These are phyloP conservation scores for Aureobasidium namibiae DNA, from an alignment of 2,329 filamentous ascomycete species.

Conservation along the genomic window DNA sequence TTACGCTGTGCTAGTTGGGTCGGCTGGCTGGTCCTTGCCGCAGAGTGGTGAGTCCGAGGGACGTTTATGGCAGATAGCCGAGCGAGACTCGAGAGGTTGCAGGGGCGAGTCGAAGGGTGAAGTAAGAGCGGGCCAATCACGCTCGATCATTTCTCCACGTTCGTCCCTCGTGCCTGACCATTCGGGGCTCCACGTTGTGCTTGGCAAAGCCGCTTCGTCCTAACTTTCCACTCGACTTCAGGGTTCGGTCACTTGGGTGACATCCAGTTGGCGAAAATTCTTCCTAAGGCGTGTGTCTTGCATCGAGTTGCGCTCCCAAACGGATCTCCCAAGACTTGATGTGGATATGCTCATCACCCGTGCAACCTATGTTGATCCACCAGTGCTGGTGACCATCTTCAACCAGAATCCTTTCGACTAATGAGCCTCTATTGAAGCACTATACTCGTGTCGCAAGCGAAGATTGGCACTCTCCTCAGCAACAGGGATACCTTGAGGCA, in stretches of 20 bases:
- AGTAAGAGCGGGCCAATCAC: background rate
- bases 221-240: background rate
- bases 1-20: background rate
- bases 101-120: background rate
- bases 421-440: background rate
- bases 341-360: slow-evolving; percentile 1
- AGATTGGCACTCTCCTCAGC: background rate
- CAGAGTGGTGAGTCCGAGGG: background rate
- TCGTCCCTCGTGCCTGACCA: background rate
- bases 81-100: background rate
- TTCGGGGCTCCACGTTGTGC: background rate
- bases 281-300: background rate
- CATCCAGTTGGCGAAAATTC: background rate
- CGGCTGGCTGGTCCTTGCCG: slow-evolving; percentile 1
- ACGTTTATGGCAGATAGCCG: slow-evolving; percentile 5
- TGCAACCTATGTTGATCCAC: background rate
- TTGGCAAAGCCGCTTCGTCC: slow-evolving; percentile 10
- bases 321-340: background rate
- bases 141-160: background rate
- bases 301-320: background rate
- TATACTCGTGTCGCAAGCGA: background rate
- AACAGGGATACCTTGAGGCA: background rate
- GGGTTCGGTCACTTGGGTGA: background rate
- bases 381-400: background rate
- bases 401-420: background rate